Evolutionary conservation across 1,284 basidiomycete genomes (phyloP).

Genomic region (Acaromyces ingoldii): DNA sequence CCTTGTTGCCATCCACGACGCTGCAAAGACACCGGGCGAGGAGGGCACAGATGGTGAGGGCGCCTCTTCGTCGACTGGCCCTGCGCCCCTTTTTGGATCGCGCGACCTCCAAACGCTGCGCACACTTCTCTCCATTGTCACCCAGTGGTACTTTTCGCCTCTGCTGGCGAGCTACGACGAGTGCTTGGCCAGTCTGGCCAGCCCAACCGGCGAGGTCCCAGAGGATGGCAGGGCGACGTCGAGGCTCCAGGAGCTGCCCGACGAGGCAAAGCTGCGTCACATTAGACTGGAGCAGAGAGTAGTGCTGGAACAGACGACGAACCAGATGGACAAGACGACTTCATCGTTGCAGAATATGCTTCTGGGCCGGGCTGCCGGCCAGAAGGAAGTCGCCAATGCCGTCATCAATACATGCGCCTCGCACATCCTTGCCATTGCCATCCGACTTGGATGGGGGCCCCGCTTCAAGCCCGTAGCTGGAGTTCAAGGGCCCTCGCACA

Average conservation of each 20-base stretch:
- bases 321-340: background rate
- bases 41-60: background rate
- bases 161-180: constrained; percentile 5
- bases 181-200: background rate
- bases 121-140: constrained; percentile 4
- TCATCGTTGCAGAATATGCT: background rate
- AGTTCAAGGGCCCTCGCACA: too few species aligned
- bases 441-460: constrained; percentile 10
- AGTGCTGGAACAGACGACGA: background rate
- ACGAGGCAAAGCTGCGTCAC: background rate
- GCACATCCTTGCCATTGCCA: constrained; percentile 1
- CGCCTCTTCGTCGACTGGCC: background rate
- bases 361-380: too few species aligned
- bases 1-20: background rate
- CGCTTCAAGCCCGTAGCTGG: background rate
- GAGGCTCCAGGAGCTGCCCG: background rate
- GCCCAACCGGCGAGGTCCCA: background rate
- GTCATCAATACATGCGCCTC: background rate
- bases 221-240: background rate
- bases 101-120: constrained; percentile 6
- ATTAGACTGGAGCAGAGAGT: background rate
- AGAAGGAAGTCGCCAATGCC: background rate
- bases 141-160: constrained; percentile 1
- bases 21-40: background rate
- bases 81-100: background rate